A percentile compares a stretch with the other conserved stretches of the same genome.
Conservation (phyloP, 768 basidiomycete genomes). For the Hortiboletus flavorubellus region DNA sequence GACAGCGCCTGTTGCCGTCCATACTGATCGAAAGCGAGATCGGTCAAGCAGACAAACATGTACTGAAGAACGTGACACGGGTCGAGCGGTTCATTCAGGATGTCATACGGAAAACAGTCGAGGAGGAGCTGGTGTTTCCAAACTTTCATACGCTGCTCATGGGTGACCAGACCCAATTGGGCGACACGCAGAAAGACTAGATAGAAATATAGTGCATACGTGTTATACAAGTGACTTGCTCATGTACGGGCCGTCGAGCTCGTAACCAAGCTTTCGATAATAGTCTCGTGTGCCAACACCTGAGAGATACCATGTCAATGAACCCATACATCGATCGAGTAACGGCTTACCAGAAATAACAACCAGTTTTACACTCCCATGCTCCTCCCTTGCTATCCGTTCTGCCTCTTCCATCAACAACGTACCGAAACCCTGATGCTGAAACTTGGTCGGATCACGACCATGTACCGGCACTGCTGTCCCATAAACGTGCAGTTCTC, state of each 20-base stretch:
- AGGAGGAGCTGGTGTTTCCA: constrained; percentile 95
- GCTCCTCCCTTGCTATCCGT: constrained; percentile 94
- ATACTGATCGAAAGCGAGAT: constrained; percentile 97
- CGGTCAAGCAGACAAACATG: constrained; percentile 93
- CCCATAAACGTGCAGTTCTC: constrained; percentile 97
- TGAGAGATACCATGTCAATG: constrained; percentile 25
- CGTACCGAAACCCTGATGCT: constrained; percentile 96
- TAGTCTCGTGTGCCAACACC: constrained; percentile 97
- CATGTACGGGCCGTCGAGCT: constrained; percentile 97
- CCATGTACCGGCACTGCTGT: constrained; percentile 98
- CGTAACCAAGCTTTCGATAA: constrained; percentile 91
- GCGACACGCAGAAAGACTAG: neutral
- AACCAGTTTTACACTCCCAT: constrained; percentile 93
- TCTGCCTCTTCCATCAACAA: constrained; percentile 99
- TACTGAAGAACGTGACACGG: constrained; percentile 91
- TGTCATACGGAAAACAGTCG: constrained; percentile 89
- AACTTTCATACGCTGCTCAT: constrained; percentile 84
- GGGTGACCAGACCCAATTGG: constrained; percentile 34
- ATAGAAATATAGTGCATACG: constrained; percentile 15
- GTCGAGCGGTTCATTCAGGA: constrained; percentile 96
- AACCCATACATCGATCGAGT: neutral
- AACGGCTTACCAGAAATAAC: constrained; percentile 84
- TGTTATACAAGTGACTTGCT: constrained; percentile 66
- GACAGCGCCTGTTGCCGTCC: constrained; percentile 78
- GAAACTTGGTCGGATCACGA: constrained; percentile 96